Evolutionary conservation across 2,329 filamentous ascomycete genomes (phyloP).

Genomic region (Colletotrichum plurivorum): DNA sequence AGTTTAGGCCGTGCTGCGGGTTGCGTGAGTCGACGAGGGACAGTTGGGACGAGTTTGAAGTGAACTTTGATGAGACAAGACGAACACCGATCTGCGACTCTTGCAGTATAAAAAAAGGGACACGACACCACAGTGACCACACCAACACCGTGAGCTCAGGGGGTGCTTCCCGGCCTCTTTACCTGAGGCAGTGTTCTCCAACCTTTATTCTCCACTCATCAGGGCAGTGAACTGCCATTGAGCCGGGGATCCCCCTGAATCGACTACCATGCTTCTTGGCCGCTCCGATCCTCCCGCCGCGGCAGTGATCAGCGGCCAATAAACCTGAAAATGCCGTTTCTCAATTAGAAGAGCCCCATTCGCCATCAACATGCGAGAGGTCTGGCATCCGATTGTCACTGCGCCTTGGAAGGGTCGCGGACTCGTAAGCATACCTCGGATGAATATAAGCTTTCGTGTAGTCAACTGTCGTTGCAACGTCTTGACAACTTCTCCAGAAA

Average conservation of each 20-base stretch:
- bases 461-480: too few species aligned
- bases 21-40: not conserved
- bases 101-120: slow-evolving; percentile 11
- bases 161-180: slow-evolving; percentile 1
- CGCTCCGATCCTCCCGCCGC: slow-evolving; percentile 17
- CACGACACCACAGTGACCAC: not conserved
- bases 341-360: slow-evolving; percentile 5
- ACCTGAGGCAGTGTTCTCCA: slow-evolving; percentile 14
- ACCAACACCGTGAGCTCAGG: not conserved
- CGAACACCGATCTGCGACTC: slow-evolving; percentile 22
- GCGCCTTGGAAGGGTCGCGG: too few species aligned
- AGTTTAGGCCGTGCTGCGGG: too few species aligned
- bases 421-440: too few species aligned
- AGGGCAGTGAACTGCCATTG: not conserved
- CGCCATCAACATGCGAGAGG: not conserved
- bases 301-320: slow-evolving; percentile 15
- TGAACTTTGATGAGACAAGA: slow-evolving; percentile 18
- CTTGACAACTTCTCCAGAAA: too few species aligned
- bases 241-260: slow-evolving; percentile 2
- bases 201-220: slow-evolving; percentile 3
- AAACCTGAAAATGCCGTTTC: slow-evolving; percentile 23
- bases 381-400: too few species aligned
- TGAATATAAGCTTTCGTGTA: too few species aligned
- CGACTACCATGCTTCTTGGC: slow-evolving; percentile 1
- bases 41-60: slow-evolving; percentile 9